Conservation (phyloP, 768 basidiomycete genomes). For the Serendipita sp. region DNA sequence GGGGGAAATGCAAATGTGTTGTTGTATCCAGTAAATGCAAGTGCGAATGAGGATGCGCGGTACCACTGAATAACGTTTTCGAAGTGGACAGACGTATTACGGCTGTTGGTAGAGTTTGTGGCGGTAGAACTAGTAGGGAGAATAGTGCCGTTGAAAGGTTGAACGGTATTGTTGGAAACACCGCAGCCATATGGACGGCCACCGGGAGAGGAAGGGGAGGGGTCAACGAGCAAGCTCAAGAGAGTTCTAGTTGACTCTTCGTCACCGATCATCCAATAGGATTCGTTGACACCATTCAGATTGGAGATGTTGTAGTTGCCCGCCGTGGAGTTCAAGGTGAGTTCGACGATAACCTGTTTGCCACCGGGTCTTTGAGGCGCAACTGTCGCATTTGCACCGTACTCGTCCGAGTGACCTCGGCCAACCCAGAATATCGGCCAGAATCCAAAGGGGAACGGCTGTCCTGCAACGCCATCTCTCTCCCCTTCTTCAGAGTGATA, state of each 20-base stretch:
- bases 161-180: neutral
- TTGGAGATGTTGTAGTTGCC: neutral
- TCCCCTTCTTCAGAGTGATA: neutral
- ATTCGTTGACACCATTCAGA: neutral
- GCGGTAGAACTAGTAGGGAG: too few species aligned
- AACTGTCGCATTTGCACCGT: neutral
- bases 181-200: neutral
- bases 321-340: neutral
- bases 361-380: neutral
- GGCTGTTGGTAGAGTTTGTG: too few species aligned
- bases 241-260: neutral
- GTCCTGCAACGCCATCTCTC: neutral
- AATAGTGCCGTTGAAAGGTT: neutral
- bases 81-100: neutral
- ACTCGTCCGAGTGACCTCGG: neutral
- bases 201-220: too few species aligned
- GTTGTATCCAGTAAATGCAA: conserved; percentile 9
- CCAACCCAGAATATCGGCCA: neutral
- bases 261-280: conserved; percentile 2
- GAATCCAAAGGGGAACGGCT: conserved; percentile 1
- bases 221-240: neutral
- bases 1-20: conserved; percentile 6
- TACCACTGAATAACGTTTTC: conserved; percentile 10
- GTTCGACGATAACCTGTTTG: neutral
- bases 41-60: conserved; percentile 8